Base-by-base conservation (phyloP, 495 filamentous ascomycete genomes). In the Daldinia concentrica region DNA sequence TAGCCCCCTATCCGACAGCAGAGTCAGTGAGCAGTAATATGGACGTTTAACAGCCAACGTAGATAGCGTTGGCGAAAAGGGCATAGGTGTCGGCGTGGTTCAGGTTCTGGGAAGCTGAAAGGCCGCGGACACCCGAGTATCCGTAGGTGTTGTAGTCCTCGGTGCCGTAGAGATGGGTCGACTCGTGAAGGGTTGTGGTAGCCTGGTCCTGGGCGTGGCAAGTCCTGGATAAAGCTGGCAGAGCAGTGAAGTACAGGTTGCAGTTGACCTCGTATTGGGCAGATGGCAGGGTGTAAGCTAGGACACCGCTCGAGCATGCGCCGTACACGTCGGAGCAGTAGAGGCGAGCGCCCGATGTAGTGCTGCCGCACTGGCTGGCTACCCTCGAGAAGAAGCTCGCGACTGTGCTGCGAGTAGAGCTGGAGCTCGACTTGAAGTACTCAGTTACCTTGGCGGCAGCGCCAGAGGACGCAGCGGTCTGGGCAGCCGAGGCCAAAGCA, bases 1-100 rank as follows among this genome's bases (percentile, higher is more conserved):
- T 11, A 58, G 19, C 43, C 43, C 41, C 27, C 37, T 30, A 58
- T 65, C 27, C 43, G 12, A 50, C 39, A 41, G 39, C 34, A 19
- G 48, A 50, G 50, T 37, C 14, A 48, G 37, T 24, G 5, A 71
- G 26, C 17, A 52, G 39, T 34, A 55, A 45, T 41, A n/a, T n/a
- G n/a, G n/a, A 8, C 64, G 58, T 45, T 78, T 75, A 78, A 63
- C 76, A 78, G 43, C 65, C 68, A 34, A 74, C 74, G 59, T 74
- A 77, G 65, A 76, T 62, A 60, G 64, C 83, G 68, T 89, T 89
- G 26, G 88, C 84, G 74, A 87, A 91, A 26, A 90, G 76, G 0
- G 89, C 83, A 70, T 88, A 91, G 0, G 86, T 84, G 75, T 90
- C 89, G 19, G 89, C 89, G 71, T 91, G 90, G 62, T 79, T 72